Evolutionary conservation across 495 filamentous ascomycete genomes (phyloP).

Genomic region (Parmelia sp.): DNA sequence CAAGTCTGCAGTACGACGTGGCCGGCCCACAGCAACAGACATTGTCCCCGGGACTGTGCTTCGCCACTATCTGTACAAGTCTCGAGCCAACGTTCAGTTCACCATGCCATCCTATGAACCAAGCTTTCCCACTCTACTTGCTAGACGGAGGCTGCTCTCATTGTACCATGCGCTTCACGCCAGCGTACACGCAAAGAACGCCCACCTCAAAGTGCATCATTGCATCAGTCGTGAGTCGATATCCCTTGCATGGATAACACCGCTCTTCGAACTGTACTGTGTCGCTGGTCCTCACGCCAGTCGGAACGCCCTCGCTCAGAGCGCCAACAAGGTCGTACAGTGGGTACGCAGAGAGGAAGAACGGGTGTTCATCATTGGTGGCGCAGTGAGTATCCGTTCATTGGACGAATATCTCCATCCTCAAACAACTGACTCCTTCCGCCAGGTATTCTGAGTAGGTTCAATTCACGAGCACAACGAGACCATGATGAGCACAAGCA

Average conservation of each 20-base stretch:
- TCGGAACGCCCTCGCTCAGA: slow-evolving; percentile 72
- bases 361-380: slow-evolving; percentile 88
- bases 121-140: slow-evolving; percentile 56
- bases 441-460: slow-evolving; percentile 16
- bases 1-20: slow-evolving; percentile 59
- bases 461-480: not conserved
- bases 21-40: slow-evolving; percentile 62
- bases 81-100: slow-evolving; percentile 87
- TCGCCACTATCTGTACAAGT: slow-evolving; percentile 92
- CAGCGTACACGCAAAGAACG: slow-evolving; percentile 73
- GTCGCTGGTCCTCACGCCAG: slow-evolving; percentile 74
- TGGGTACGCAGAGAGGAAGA: slow-evolving; percentile 92
- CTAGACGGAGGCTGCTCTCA: slow-evolving; percentile 68
- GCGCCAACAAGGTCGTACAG: slow-evolving; percentile 76
- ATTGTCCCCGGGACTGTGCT: slow-evolving; percentile 75
- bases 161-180: slow-evolving; percentile 81
- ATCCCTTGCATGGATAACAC: slow-evolving; percentile 83
- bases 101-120: slow-evolving; percentile 79
- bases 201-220: slow-evolving; percentile 79
- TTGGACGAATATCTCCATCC: not conserved
- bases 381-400: slow-evolving; percentile 54
- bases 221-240: slow-evolving; percentile 64
- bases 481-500: not conserved
- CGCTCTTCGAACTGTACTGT: slow-evolving; percentile 87
- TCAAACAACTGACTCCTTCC: not conserved